Evolutionary conservation across 805 yeast species (phyloP), one percentile per base, ranked within the genome.

Genomic region (Nakazawaea peltata): DNA sequence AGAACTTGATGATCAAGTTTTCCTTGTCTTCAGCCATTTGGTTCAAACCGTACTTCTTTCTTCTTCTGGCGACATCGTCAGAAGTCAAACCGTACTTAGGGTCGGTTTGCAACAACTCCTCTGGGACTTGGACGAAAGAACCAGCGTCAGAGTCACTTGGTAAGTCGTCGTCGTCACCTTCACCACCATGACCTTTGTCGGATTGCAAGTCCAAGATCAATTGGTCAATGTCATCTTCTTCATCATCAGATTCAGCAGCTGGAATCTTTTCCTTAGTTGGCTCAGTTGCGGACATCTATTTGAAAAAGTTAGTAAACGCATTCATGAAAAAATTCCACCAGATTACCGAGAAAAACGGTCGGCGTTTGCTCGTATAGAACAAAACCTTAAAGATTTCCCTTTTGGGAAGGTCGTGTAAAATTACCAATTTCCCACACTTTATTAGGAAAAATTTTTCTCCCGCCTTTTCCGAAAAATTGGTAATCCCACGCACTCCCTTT

Each of bases 21-120:
- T 84, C 94, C 51, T 73, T 65, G 59, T 85, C 94, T 67, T 85
- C 95, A 48, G 83, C 77, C 94, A 85, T 82, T 67, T 82, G 88
- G 65, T 85, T 85, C 46, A 75, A 66, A 72, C 95, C 95, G 56
- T 63, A 85, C 75, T 80, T 83, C 83, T 83, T 84, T 69, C 94
- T 75, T 73, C 95, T 79, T 61, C 69, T 77, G 55, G 61, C 38
- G 41, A 83, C 94, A 61, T 85, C 94, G 30, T 81, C 94, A 42
- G 75, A 63, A 43, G 80, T 59, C 54, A 85, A 73, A 75, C 95
- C 95, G 50, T 57, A 57, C 34, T 75, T 57, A 36, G 88, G 87
- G 67, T 81, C 84, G 43, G 95, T 85, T 62, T 81, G 80, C 53
- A 85, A 70, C 47, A 82, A 63, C 55, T 81, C 92, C 52, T 86